Conservation (phyloP, 306 rosid species). For the Glycyrrhiza uralensis region DNA sequence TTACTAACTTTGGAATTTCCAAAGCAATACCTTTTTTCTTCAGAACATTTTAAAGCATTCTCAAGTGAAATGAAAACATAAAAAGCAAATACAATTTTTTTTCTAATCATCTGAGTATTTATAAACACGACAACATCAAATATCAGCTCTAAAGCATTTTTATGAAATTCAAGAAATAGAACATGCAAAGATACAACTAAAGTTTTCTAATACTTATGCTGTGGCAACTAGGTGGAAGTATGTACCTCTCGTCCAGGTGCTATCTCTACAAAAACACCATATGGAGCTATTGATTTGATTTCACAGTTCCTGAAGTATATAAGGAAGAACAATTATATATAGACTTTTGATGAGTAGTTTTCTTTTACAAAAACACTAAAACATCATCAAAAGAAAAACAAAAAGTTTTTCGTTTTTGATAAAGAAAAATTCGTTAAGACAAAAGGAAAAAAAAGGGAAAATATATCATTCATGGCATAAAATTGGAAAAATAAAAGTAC, state of each 20-base stretch:
- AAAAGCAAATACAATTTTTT: background rate
- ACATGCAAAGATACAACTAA: background rate
- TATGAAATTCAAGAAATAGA: background rate
- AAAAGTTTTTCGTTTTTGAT: background rate
- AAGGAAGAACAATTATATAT: background rate
- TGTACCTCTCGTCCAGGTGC: constrained; percentile 95
- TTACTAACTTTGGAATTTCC: constrained; percentile 2
- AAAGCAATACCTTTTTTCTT: constrained; percentile 1
- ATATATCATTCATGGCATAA: background rate
- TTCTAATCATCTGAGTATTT: constrained; percentile 2
- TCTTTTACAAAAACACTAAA: background rate
- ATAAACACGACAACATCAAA: background rate
- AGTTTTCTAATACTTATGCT: constrained; percentile 9
- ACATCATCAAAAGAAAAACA: background rate
- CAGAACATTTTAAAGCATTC: background rate
- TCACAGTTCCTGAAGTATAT: constrained; percentile 68
- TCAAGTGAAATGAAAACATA: constrained; percentile 7
- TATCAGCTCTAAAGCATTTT: background rate
- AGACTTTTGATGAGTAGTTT: background rate
- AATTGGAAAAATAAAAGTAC: background rate
- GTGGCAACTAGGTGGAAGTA: constrained; percentile 26
- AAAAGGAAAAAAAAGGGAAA: background rate
- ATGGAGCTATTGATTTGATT: constrained; percentile 74
- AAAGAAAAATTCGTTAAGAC: background rate
- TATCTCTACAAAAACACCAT: constrained; percentile 93